A percentile compares a stretch with the other conserved stretches of the same genome.
Conservation (phyloP, 139 green algal species). For the Klebsormidium nitens region DNA sequence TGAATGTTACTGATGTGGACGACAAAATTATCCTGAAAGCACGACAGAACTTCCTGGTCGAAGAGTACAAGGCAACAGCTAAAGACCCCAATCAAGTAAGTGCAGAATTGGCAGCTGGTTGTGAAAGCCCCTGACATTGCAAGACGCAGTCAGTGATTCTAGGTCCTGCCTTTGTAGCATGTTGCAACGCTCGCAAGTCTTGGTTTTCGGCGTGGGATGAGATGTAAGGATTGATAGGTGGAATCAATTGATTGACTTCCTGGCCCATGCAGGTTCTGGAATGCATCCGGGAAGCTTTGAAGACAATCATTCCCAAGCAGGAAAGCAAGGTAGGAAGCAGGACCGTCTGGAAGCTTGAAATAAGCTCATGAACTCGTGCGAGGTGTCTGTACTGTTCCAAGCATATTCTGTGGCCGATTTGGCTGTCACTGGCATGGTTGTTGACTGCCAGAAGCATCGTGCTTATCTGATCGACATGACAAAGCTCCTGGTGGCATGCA, state of each 20-base stretch:
- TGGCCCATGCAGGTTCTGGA: conserved; percentile 20
- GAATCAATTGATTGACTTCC: too few species aligned
- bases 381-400: too few species aligned
- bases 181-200: too few species aligned
- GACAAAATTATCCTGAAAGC: conserved; percentile 98
- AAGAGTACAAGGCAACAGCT: conserved; percentile 49
- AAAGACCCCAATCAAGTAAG: conserved; percentile 25
- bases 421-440: too few species aligned
- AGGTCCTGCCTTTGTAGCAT: too few species aligned
- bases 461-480: too few species aligned
- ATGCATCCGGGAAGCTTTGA: conserved; percentile 3
- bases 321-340: conserved; percentile 34
- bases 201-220: conserved; percentile 5
- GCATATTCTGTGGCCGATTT: too few species aligned
- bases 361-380: too few species aligned
- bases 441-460: too few species aligned
- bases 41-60: conserved; percentile 78
- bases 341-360: neutral
- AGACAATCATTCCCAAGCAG: conserved; percentile 17
- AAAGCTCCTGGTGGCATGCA: too few species aligned
- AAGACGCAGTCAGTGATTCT: neutral
- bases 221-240: too few species aligned
- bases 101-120: neutral
- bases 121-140: neutral
- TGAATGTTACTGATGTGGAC: conserved; percentile 99